phyloP scores from a whole-genome alignment of 1,284 basidiomycete genomes.

The Papiliotrema terrestris region DNA sequence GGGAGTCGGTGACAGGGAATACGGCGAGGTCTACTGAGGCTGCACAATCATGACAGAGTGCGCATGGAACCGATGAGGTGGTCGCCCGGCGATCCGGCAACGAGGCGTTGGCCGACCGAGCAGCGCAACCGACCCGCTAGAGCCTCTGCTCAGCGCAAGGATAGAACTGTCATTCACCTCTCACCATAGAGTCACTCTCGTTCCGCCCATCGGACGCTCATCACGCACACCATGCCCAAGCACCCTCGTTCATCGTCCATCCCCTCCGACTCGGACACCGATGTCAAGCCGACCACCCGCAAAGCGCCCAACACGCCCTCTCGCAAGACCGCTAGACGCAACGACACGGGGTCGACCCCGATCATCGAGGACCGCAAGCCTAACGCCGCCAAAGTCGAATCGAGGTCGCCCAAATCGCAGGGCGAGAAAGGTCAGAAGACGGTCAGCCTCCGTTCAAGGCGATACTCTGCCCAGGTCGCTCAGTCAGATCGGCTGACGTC shows the following conservation, averaged over 20 bases:
- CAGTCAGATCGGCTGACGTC: not conserved
- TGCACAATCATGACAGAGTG: not conserved
- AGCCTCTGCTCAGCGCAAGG: too few relatives aligned
- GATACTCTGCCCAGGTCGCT: not conserved
- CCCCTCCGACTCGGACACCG: not conserved
- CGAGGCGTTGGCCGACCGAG: too few relatives aligned
- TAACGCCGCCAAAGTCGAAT: not conserved
- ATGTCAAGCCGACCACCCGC: not conserved
- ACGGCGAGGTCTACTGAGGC: too few relatives aligned
- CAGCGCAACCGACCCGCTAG: too few relatives aligned
- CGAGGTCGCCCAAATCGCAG: not conserved
- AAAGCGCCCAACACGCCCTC: too few relatives aligned
- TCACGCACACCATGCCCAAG: not conserved
- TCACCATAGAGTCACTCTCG: too few relatives aligned
- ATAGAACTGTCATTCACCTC: too few relatives aligned
- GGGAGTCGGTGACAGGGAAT: too few relatives aligned
- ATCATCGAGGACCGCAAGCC: not conserved
- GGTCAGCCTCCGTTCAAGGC: not conserved
- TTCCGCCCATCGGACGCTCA: too few relatives aligned
- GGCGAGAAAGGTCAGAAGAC: not conserved
- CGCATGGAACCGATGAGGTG: not conserved
- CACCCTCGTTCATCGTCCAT: not conserved
- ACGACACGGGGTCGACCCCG: not conserved
- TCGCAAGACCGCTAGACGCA: too few relatives aligned
- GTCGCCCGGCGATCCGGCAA: too few relatives aligned